Evolutionary conservation across 352 stramenopile species (phyloP).

Genomic region (Pythium aphanidermatum): DNA sequence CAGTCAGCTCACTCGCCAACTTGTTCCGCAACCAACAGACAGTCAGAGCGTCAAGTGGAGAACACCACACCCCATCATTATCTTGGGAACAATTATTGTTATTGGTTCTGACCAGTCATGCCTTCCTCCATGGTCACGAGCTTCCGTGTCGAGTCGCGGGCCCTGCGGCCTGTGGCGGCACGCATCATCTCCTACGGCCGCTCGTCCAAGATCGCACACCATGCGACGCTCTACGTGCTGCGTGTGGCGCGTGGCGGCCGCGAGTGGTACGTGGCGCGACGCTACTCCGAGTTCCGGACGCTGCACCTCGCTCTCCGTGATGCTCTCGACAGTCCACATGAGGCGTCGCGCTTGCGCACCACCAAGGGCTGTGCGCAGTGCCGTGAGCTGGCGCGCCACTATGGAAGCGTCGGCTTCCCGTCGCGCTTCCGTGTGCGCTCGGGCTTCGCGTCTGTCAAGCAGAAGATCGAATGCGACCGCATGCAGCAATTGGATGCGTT

Average conservation of each 20-base stretch:
- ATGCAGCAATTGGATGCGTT: conserved; percentile 65
- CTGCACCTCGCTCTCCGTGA: conserved; percentile 36
- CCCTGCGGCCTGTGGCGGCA: conserved; percentile 51
- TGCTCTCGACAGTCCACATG: conserved; percentile 19
- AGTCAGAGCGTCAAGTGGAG: too few relatives aligned
- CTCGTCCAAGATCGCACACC: conserved; percentile 40
- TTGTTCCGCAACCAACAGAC: too few relatives aligned
- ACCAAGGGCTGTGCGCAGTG: conserved; percentile 31
- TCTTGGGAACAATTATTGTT: too few relatives aligned
- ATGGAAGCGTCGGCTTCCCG: conserved; percentile 38
- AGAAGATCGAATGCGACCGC: conserved; percentile 43
- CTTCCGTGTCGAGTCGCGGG: conserved; percentile 37
- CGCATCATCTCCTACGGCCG: conserved; percentile 66
- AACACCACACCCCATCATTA: too few relatives aligned
- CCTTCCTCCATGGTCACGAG: too few relatives aligned
- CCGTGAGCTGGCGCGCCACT: conserved; percentile 41
- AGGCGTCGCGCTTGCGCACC: neutral
- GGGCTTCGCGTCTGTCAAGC: conserved; percentile 34
- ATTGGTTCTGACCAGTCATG: too few relatives aligned
- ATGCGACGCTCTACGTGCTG: conserved; percentile 69
- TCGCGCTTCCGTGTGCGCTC: conserved; percentile 49
- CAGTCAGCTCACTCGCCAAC: too few relatives aligned
- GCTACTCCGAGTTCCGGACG: conserved; percentile 69
- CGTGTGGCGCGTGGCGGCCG: conserved; percentile 43
- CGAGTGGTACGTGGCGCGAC: conserved; percentile 69